Base-by-base conservation (phyloP, 495 filamentous ascomycete species). In the Sabuloglossum arenarium region DNA sequence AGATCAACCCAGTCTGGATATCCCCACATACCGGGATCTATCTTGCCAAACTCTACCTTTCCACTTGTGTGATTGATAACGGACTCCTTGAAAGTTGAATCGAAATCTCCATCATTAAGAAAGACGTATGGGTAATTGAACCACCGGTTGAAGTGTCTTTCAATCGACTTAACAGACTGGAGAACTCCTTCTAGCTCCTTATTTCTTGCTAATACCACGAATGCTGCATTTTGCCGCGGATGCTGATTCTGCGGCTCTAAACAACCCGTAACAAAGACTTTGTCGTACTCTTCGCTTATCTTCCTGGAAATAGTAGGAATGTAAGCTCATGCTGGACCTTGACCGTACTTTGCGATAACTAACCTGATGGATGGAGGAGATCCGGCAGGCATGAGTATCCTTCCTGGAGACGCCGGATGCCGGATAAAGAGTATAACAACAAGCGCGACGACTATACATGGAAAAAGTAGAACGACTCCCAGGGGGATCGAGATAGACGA, bases 111-210 rank as follows among this genome's bases (percentile, higher is more conserved):
- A 64, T 99, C 91, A 68, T 99, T 99, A 59, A 99, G 73, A 71
- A 99, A 99, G 56, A 99, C 93, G 67, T 97, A 99, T 29, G 91
- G 91, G 67, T 99, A 99, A 68, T 96, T 77, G 67, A 88, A 99
- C 93, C 93, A 97, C 58, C 90, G 79, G 69, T 99, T 99, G 78
- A 99, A 99, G 66, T 99, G 91, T 58, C 91, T 78, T 72, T 99
- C 91, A 60, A 99, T 91, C 53, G 89, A 95, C 73, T 95, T 96
- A 60, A 99, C 76, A 9, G 89, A 96, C 70, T 96, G 85, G 47
- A 97, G 80, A 30, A 99, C 91, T 55, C 91, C 91, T 0, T 94
- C 88, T 58, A 99, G 63, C 69, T 99, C 91, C 76, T 94, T 94
- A 68, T 99, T 96, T 61, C 91, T 75, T 25, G 91, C 91, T 54